Percentiles rank a stretch among this genome's conserved stretches.
These are phyloP conservation scores for Datisca glomerata DNA, from an alignment of 306 rosid genomes.

Conservation along the genomic window DNA sequence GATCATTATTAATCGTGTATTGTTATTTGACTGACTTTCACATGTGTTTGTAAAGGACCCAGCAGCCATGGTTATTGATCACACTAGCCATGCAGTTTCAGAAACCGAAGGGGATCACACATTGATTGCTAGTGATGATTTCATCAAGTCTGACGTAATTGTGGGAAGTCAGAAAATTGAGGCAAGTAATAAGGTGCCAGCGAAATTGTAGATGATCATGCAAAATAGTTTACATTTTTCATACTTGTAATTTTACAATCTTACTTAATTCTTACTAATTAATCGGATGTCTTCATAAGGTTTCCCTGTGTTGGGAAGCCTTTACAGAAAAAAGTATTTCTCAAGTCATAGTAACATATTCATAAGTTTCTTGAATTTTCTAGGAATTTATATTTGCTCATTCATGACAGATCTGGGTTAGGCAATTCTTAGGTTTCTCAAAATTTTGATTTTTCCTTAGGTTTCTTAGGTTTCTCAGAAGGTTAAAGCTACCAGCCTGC, in stretches of 20 bases:
- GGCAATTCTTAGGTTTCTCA: too few species aligned
- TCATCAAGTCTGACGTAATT: conserved; percentile 59
- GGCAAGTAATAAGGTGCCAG: conserved; percentile 27
- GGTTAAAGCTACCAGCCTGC: too few species aligned
- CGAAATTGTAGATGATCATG: not conserved
- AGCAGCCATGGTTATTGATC: conserved; percentile 72
- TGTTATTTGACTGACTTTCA: not conserved
- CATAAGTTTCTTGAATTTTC: too few species aligned
- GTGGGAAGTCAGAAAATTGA: conserved; percentile 69
- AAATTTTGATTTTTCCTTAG: too few species aligned
- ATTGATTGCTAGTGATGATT: conserved; percentile 74
- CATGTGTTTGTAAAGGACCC: too few species aligned
- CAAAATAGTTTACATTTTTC: not conserved
- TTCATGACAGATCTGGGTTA: too few species aligned
- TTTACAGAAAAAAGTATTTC: too few species aligned
- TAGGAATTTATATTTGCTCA: too few species aligned
- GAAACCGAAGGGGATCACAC: conserved; percentile 81
- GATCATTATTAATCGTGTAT: not conserved
- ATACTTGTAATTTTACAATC: too few species aligned
- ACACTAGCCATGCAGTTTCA: conserved; percentile 70
- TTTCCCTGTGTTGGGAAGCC: too few species aligned
- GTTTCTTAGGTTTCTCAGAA: too few species aligned
- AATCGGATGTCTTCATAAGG: not conserved
- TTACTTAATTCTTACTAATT: not conserved
- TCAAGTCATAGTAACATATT: too few species aligned